These are phyloP conservation scores for Rhizopogon vinicolor DNA, from an alignment of 768 basidiomycete genomes.

Conservation along the genomic window DNA sequence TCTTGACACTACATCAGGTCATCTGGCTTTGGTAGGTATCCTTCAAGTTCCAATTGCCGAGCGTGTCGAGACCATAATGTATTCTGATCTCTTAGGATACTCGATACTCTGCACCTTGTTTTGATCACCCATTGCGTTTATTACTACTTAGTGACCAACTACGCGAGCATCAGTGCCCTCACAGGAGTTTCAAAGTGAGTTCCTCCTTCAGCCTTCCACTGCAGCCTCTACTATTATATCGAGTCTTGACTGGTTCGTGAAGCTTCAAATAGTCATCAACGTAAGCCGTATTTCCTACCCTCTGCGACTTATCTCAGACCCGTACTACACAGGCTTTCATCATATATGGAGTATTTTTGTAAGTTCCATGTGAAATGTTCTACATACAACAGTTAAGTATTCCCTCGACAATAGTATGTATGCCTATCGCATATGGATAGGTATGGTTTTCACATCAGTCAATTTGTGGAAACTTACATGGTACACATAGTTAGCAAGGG, in stretches of 20 bases:
- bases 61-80: neutral
- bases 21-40: neutral
- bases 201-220: neutral
- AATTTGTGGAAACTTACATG: neutral
- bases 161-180: constrained; percentile 22
- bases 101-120: constrained; percentile 31
- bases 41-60: neutral
- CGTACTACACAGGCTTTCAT: neutral
- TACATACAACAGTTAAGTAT: neutral
- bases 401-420: neutral
- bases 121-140: constrained; percentile 32
- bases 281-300: neutral
- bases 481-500: neutral
- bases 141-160: constrained; percentile 32
- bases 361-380: neutral
- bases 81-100: constrained; percentile 19
- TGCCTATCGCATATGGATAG: constrained; percentile 1
- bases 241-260: too few relatives aligned
- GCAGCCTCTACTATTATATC: neutral
- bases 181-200: constrained; percentile 5
- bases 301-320: neutral
- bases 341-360: neutral
- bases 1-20: neutral
- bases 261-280: neutral
- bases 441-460: neutral